Percentiles rank a stretch among this genome's conserved stretches.
These are phyloP conservation scores for Postia placenta DNA, from an alignment of 768 basidiomycete species.

Conservation along the genomic window DNA sequence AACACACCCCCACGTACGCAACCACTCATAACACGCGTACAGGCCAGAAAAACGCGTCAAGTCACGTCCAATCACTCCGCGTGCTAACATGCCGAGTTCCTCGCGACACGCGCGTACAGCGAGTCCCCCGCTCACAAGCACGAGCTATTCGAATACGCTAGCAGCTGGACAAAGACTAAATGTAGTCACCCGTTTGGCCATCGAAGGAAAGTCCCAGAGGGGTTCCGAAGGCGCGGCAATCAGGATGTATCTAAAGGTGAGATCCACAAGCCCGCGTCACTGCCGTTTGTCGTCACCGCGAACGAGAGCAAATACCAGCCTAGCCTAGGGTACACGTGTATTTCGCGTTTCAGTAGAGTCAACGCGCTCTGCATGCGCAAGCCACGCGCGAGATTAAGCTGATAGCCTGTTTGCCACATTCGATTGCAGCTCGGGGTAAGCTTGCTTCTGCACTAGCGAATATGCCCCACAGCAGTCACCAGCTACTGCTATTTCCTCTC, in stretches of 20 bases:
- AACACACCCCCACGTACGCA: background rate
- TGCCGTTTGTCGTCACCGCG: background rate
- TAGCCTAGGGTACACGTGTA: background rate
- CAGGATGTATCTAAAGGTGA: constrained; percentile 73
- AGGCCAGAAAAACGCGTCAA: constrained; percentile 6
- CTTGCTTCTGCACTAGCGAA: background rate
- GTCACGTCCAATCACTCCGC: constrained; percentile 4
- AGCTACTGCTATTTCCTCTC: too few relatives aligned
- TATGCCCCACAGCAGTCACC: too few relatives aligned
- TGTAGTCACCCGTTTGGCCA: constrained; percentile 65
- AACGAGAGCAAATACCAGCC: background rate
- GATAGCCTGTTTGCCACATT: background rate
- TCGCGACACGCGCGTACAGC: constrained; percentile 20
- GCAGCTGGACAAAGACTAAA: constrained; percentile 40
- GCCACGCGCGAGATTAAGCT: background rate
- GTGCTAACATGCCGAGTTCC: constrained; percentile 8
- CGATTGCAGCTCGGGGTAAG: background rate
- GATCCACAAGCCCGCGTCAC: constrained; percentile 4
- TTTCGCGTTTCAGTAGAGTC: background rate
- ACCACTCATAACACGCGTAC: background rate
- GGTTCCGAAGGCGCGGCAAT: constrained; percentile 61
- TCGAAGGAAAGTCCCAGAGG: constrained; percentile 68
- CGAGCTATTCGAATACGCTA: constrained; percentile 15
- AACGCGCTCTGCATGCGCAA: background rate
- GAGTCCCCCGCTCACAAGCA: constrained; percentile 26